phyloP scores from a whole-genome alignment of 768 basidiomycete species.

The Mycena galericulata region DNA sequence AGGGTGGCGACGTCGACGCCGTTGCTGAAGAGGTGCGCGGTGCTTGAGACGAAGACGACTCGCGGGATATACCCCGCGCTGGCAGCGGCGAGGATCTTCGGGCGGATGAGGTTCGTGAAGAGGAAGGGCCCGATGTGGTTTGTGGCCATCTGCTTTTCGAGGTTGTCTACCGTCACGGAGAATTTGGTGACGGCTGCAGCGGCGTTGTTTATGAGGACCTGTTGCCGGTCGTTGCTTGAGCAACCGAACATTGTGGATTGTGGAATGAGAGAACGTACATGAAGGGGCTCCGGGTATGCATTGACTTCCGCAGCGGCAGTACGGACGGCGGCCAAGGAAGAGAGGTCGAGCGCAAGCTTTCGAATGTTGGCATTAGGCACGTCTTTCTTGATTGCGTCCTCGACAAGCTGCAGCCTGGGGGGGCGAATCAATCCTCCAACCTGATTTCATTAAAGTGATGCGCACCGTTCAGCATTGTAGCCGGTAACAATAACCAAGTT shows the following conservation, averaged over 20 bases:
- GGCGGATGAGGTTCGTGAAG: no score
- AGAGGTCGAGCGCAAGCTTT: neutral
- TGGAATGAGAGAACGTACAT: neutral
- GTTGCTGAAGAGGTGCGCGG: neutral
- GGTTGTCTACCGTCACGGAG: constrained; percentile 1
- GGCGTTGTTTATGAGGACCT: neutral
- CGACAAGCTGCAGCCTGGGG: neutral
- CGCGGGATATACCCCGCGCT: no score
- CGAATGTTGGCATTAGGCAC: neutral
- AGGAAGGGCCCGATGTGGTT: no score
- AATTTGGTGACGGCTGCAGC: neutral
- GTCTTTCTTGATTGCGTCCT: neutral
- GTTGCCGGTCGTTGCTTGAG: neutral
- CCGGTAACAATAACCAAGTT: constrained; percentile 20
- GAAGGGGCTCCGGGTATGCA: no score
- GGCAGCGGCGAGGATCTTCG: no score
- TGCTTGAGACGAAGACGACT: no score
- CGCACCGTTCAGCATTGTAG: constrained; percentile 8
- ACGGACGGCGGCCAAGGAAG: neutral
- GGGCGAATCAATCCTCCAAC: no score
- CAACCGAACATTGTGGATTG: neutral
- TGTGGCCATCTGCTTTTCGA: neutral
- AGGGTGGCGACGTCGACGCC: constrained; percentile 1
- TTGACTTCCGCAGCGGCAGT: no score
- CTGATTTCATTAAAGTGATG: neutral